Conservation (phyloP, 1,284 basidiomycete species). For the Farysia itapuensis region DNA sequence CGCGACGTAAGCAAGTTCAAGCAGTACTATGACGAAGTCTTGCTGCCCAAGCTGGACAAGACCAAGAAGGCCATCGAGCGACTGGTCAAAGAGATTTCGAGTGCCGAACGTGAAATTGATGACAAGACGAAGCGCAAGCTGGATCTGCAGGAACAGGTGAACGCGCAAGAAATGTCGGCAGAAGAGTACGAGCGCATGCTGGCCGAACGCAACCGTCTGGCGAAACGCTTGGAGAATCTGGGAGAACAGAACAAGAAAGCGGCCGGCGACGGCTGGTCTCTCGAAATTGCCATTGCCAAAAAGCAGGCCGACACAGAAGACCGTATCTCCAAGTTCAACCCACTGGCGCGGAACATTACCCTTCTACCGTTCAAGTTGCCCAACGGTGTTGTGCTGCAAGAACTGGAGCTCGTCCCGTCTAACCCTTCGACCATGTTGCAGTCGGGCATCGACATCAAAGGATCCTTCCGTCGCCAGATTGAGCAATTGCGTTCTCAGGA, state of each 20-base stretch:
- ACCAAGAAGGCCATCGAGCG: constrained; percentile 44
- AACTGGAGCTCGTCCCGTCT: constrained; percentile 38
- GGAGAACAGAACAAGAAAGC: constrained; percentile 40
- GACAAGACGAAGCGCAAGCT: constrained; percentile 38
- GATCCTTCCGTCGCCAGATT: constrained; percentile 33
- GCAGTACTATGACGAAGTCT: constrained; percentile 52
- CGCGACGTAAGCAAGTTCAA: constrained; percentile 53
- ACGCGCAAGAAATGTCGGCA: constrained; percentile 51
- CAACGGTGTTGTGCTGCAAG: constrained; percentile 29
- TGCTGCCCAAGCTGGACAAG: constrained; percentile 54
- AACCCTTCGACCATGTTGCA: constrained; percentile 45
- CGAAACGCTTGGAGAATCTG: constrained; percentile 40
- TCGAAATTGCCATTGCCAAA: constrained; percentile 50
- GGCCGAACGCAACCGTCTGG: constrained; percentile 42
- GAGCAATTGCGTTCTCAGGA: constrained; percentile 33
- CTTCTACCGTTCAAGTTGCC: constrained; percentile 41
- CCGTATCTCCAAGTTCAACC: constrained; percentile 42
- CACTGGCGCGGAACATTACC: constrained; percentile 35
- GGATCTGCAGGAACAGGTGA: constrained; percentile 44
- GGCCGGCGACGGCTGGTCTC: constrained; percentile 39
- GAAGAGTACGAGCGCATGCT: constrained; percentile 54
- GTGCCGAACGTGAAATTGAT: constrained; percentile 40
- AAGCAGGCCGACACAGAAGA: constrained; percentile 51
- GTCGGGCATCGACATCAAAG: constrained; percentile 42
- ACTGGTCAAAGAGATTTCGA: constrained; percentile 33